These are phyloP conservation scores for Cylindrotheca closterium DNA, from an alignment of 108 stramenopile genomes.

Conservation along the genomic window DNA sequence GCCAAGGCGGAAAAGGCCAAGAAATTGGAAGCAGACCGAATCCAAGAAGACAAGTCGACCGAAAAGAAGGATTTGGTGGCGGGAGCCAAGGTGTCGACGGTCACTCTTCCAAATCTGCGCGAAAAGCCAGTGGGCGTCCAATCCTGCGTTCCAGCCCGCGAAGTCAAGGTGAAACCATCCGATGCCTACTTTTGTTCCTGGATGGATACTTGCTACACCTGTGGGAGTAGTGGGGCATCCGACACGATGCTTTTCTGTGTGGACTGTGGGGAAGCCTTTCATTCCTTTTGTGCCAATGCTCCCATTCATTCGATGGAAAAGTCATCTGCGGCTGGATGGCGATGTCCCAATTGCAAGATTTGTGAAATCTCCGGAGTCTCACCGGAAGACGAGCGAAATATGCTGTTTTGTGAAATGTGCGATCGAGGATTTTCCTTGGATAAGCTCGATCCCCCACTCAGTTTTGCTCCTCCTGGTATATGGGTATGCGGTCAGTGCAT, in stretches of 20 bases:
- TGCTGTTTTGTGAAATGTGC: constrained; percentile 89
- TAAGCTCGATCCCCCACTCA: constrained; percentile 68
- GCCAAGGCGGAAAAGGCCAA: constrained; percentile 40
- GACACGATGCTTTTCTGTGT: constrained; percentile 84
- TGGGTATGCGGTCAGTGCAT: constrained; percentile 81
- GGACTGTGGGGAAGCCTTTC: constrained; percentile 90
- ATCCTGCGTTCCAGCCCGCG: constrained; percentile 57
- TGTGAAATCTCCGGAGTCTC: constrained; percentile 80
- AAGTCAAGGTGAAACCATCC: constrained; percentile 37
- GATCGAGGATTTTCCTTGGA: constrained; percentile 76
- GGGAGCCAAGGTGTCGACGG: constrained; percentile 40
- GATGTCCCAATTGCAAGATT: constrained; percentile 90
- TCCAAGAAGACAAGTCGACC: constrained; percentile 51
- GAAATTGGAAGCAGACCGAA: constrained; percentile 50
- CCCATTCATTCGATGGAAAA: constrained; percentile 69
- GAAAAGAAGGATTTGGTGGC: constrained; percentile 71
- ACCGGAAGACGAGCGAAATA: constrained; percentile 58
- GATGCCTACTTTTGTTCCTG: constrained; percentile 56
- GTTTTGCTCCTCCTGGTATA: constrained; percentile 54
- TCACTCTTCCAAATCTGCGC: constrained; percentile 41
- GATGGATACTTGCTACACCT: constrained; percentile 69
- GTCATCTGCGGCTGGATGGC: constrained; percentile 70
- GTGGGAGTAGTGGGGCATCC: constrained; percentile 62
- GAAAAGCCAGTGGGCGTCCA: constrained; percentile 38
- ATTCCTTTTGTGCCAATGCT: constrained; percentile 78